phyloP scores from a whole-genome alignment of 768 basidiomycete genomes.

The Collybia sp. region DNA sequence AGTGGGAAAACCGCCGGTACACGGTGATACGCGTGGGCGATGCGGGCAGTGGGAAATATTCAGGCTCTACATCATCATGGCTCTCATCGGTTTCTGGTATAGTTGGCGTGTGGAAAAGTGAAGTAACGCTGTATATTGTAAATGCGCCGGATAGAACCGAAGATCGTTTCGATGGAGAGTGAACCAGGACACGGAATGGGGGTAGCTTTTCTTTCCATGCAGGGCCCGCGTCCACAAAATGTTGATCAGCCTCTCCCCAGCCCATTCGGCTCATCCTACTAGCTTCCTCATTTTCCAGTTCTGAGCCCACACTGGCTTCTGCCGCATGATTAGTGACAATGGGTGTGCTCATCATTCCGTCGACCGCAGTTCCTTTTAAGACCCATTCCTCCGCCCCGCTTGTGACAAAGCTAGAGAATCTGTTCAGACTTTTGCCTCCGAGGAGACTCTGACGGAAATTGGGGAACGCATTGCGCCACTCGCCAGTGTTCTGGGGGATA shows the following conservation, averaged over 20 bases:
- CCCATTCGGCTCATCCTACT: slow-evolving; percentile 34
- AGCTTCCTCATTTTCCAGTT: slow-evolving; percentile 38
- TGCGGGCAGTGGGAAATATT: slow-evolving; percentile 14
- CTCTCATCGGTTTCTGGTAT: slow-evolving; percentile 8
- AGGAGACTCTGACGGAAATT: slow-evolving; percentile 70
- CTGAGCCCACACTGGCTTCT: slow-evolving; percentile 26
- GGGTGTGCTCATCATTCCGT: slow-evolving; percentile 17
- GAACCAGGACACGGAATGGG: slow-evolving; percentile 68
- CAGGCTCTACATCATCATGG: slow-evolving; percentile 13
- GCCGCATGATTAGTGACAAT: slow-evolving; percentile 17
- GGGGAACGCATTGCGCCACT: slow-evolving; percentile 55
- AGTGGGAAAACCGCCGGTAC: slow-evolving; percentile 80
- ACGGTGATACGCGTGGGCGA: slow-evolving; percentile 64
- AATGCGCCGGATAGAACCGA: slow-evolving; percentile 67
- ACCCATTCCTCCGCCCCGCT: slow-evolving; percentile 84
- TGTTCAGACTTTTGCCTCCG: slow-evolving; percentile 73
- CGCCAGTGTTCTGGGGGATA: slow-evolving; percentile 65
- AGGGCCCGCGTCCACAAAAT: slow-evolving; percentile 68
- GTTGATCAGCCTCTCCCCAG: slow-evolving; percentile 56
- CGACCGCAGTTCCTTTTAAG: slow-evolving; percentile 53
- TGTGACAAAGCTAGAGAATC: slow-evolving; percentile 85
- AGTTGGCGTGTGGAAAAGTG: slow-evolving; percentile 47
- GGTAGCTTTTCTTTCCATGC: slow-evolving; percentile 74
- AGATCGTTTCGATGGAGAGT: slow-evolving; percentile 74
- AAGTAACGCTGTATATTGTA: slow-evolving; percentile 73